Evolutionary conservation across 352 stramenopile genomes (phyloP), one percentile per base, ranked within the genome.

Genomic region (Globisporangium lucens): DNA sequence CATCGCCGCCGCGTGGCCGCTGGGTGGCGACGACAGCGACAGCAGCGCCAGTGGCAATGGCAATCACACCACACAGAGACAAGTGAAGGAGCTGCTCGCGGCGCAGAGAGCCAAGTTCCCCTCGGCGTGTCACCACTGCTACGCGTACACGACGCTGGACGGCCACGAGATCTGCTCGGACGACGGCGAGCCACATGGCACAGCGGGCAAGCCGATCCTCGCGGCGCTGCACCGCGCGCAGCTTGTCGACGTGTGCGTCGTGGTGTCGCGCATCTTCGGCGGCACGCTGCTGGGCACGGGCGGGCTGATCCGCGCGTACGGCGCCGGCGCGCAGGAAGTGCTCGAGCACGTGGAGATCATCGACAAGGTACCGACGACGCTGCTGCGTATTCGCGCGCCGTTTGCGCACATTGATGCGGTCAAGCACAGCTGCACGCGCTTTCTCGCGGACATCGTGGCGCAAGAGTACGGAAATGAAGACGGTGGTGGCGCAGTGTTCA

Each of bases 211-310:
- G 27, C 86, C 86, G 47, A 92, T 94, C 43, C 67, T 91, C 24
- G 68, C 73, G 3, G 76, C 77, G 10, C 61, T 94, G 55, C 79
- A 89, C 41, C 82, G 79, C 46, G 77, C 81, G 0, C 64, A 87
- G n/a, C 71, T 94, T 20, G 75, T 84, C 61, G 83, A 94, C 43
- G 82, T 90, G 1, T 92, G 82, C 62, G 56, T 94, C 9, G 77
- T 94, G 27, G 86, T 94, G 3, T 89, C 84, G 27, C 72, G 86
- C 9, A 83, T 94, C 38, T 94, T 91, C 61, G 86, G 86, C 20
- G 86, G 86, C 33, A 87, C 82, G 9, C 85, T 90, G 58, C 77
- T 94, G 17, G 86, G 86, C 36, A 85, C 82, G 0, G 86, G 86
- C 55, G 86, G 86, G 1, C 74, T 94, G 49, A 87, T 90, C 46